phyloP scores from a whole-genome alignment of 75 land plant species.

The Cupressus sempervirens region DNA sequence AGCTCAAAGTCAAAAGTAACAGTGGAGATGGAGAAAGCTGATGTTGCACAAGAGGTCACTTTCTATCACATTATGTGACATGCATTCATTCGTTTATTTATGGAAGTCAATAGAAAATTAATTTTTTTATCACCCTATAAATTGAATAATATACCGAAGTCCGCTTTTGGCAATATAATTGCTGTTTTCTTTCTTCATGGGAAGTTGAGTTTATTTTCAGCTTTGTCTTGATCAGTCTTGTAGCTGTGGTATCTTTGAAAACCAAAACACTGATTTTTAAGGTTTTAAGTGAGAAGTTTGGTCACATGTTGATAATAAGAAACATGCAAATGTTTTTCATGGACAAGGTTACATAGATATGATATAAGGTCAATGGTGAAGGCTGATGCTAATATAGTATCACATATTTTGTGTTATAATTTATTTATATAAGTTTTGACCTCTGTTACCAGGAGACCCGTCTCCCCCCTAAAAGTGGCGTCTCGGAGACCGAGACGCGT shows the following conservation, averaged over 20 bases:
- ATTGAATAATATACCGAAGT: background rate
- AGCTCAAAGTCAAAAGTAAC: constrained; percentile 16
- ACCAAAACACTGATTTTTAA: background rate
- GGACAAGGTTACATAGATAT: background rate
- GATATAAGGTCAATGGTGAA: background rate
- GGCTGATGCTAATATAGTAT: too few species aligned
- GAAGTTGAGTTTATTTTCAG: background rate
- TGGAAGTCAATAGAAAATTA: background rate
- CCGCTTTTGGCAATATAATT: background rate
- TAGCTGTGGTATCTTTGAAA: background rate
- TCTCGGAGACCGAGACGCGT: too few species aligned
- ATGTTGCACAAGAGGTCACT: constrained; percentile 33
- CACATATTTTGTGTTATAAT: too few species aligned
- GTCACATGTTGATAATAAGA: background rate
- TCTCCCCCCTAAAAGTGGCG: too few species aligned
- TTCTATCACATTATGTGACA: background rate
- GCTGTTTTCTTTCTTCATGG: background rate
- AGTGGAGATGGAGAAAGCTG: constrained; percentile 23
- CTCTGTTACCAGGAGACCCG: too few species aligned
- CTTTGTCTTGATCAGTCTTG: background rate
- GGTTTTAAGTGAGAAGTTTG: background rate
- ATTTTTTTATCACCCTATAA: background rate
- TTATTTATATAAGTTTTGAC: too few species aligned
- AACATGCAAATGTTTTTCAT: background rate
- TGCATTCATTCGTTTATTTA: background rate